These are phyloP conservation scores for Theobroma grandiflorum DNA, from an alignment of 441 rosid genomes.

Conservation along the genomic window DNA sequence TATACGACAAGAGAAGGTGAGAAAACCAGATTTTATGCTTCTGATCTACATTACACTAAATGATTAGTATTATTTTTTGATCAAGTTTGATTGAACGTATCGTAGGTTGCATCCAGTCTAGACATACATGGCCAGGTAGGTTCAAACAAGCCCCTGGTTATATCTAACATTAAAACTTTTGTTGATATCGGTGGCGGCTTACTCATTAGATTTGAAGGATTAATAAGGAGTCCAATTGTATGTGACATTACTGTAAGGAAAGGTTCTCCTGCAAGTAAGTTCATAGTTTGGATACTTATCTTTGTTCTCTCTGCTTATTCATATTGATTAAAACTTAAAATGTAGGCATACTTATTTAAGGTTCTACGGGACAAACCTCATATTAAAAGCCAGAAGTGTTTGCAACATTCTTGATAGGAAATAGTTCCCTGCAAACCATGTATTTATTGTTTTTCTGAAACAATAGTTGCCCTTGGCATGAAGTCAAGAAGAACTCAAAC, in stretches of 20 bases:
- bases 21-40: too few relatives aligned
- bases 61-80: too few relatives aligned
- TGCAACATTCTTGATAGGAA: not conserved
- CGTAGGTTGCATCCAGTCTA: too few relatives aligned
- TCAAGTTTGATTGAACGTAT: too few relatives aligned
- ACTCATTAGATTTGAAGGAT: too few relatives aligned
- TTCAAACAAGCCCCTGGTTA: too few relatives aligned
- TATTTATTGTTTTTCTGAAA: not conserved
- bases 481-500: slow-evolving; percentile 1
- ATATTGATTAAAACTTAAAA: slow-evolving; percentile 12
- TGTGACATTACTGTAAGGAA: slow-evolving; percentile 58
- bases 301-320: not conserved
- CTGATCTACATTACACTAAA: too few relatives aligned
- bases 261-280: slow-evolving; percentile 46
- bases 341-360: not conserved
- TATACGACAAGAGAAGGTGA: too few relatives aligned
- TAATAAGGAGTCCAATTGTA: slow-evolving; percentile 58
- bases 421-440: slow-evolving; percentile 13
- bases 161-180: too few relatives aligned
- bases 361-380: not conserved
- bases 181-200: too few relatives aligned
- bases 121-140: too few relatives aligned
- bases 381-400: not conserved
- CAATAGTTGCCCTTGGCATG: not conserved
- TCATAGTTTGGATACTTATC: not conserved